Evolutionary conservation across 106 monocot genomes (phyloP), one percentile per base, ranked within the genome.

Genomic region (Dendrobium chrysotoxum): DNA sequence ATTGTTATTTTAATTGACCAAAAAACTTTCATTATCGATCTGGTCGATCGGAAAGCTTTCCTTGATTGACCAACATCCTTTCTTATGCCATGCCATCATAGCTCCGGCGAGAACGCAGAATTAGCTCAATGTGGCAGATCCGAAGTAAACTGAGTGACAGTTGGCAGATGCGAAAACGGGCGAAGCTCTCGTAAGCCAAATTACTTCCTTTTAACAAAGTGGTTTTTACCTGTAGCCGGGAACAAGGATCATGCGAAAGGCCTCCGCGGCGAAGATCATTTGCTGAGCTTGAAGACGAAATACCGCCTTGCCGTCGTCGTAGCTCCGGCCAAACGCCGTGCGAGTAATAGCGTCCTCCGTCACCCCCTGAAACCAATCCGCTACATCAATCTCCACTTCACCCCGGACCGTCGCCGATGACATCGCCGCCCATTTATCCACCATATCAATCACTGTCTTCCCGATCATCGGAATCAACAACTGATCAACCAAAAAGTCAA

Each of bases 231-330:
- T 79, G 77, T 86, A 80, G 39, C 80, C 83, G 15, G 80, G 77
- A 30, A 87, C 80, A 74, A 79, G 53, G 40, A 92, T 87, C 81
- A 88, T 92, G 79, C 90, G 85, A 65, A 95, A 95, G 40, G 95
- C 90, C 70, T 95, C 95, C 65, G 91, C 88, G 7, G 95, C 95
- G 76, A 88, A 89, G 66, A 75, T 76, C 95, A 95, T 95, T 65
- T 93, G 92, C 73, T 88, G 86, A 20, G 92, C 77, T 72, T 95
- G 95, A 26, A 95, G 85, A 12, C 86, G 84, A 85, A 89, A 95
- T 20, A 95, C 91, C 6, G 85, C 82, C 80, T 84, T 84, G 71
- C 88, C 91, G 46, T 91, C 88, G 3, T 91, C 91, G 81, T 91
- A 91, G 91, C 88, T 91, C 54, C 67, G 72, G 42, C 91, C 91